Base-by-base conservation (phyloP, 2,329 filamentous ascomycete species). In the Phyllosticta paracitricarpa region DNA sequence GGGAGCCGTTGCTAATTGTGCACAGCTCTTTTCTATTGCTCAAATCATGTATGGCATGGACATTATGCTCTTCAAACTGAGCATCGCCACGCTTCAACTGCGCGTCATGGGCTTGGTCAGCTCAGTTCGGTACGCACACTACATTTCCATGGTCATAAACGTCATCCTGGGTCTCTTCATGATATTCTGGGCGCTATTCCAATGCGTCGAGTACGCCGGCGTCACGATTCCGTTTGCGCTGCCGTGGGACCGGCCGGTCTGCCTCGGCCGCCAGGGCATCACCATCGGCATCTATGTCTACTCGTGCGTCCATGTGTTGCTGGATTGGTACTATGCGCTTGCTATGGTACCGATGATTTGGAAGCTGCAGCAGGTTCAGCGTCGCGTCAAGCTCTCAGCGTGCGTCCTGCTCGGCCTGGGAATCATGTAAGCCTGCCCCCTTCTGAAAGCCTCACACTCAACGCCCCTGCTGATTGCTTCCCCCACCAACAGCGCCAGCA, bases 251-350 rank as follows among this genome's bases (percentile, higher is more conserved):
- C 40, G 7, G 6, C 12, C 40, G 14, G 17, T 48, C n/a, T 48
- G 40, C 40, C 17, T 48, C 17, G 17, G 17, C 14, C 40, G 40
- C 6, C 12, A 48, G 6, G 40, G 40, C 33, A 25, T 60, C 35
- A 12, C 55, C 19, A 25, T 56, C 53, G 30, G 35, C 35, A 40
- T 56, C 24, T 60, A 60, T 40, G 8, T 60, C 17, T 60, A 60
- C 33, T 51, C 33, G 1, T 53, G 25, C 24, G 24, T n/a, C 53
- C 55, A 60, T 54, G 55, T 60, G 33, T n/a, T 51, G 25, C 52
- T 60, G n/a, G 58, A 60, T 54, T 60, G 58, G 58, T 60, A 60
- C 58, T 60, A 60, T 40, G 19, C 53, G 24, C 53, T 60, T 14
- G 58, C 58, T 24, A 60, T 60, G 58, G 58, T 60, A 22, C 58